Evolutionary conservation across 495 filamentous ascomycete genomes (phyloP).

Genomic region (Aspergillus panamensis): DNA sequence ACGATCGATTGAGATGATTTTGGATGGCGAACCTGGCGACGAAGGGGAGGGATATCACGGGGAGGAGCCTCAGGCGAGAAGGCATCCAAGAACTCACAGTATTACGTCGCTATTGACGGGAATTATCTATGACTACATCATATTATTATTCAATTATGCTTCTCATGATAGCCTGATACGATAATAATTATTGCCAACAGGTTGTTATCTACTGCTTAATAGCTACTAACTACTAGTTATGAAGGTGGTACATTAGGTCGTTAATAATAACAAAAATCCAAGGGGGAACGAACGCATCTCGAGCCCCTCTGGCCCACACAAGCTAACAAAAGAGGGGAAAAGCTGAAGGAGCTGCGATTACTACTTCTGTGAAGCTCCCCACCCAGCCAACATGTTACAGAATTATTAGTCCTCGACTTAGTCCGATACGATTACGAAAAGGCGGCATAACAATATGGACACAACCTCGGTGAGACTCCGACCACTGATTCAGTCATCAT

Average conservation of each 20-base stretch:
- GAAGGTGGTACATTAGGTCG: too few relatives aligned
- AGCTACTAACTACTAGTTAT: too few relatives aligned
- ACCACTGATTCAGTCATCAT: slow-evolving; percentile 1
- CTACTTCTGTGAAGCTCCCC: background rate
- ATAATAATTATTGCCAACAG: background rate
- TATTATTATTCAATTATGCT: background rate
- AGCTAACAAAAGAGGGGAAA: background rate
- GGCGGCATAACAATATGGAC: background rate
- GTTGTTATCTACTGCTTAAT: too few relatives aligned
- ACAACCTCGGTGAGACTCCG: slow-evolving; percentile 11
- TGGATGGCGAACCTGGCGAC: background rate
- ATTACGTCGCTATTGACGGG: background rate
- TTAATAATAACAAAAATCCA: too few relatives aligned
- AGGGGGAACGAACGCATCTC: too few relatives aligned
- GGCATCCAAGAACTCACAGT: background rate
- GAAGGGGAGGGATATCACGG: background rate
- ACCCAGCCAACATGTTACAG: background rate
- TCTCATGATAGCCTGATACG: background rate
- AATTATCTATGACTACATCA: background rate
- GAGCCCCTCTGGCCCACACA: background rate
- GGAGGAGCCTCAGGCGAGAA: background rate
- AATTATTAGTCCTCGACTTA: background rate
- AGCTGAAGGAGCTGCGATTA: background rate
- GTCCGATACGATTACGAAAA: background rate
- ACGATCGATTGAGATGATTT: background rate